Base-by-base conservation (phyloP, 768 basidiomycete species). In the Russula sp. region DNA sequence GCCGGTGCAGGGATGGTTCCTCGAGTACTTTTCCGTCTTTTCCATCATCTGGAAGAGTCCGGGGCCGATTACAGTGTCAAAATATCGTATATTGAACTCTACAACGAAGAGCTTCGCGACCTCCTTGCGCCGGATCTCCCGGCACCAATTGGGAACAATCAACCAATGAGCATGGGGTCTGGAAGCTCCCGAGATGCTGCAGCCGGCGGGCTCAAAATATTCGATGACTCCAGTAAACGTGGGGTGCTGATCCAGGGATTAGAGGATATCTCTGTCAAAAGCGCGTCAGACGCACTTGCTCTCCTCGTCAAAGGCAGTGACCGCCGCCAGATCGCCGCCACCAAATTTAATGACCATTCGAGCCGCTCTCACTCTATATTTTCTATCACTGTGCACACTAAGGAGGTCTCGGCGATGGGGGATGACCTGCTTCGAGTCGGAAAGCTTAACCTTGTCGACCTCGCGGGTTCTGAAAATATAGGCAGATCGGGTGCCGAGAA, bases 281-380 rank as follows among this genome's bases (percentile, higher is more conserved):
- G 90, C 69, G 88, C 89, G 3, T 80, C 84, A 64, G 90, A 94
- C 67, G 96, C 94, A 0, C 78, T 98, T 28, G 83, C 82, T 24
- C 82, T 98, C 48, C 80, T 99, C 34, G 86, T 85, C 22, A 94
- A 93, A 74, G 97, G 97, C 52, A 94, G 90, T 64, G 83, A 92
- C 64, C 84, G 94, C 42, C 80, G 97, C 59, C 94, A 98, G 76
- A 92, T 92, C 51, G 97, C 95, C 0, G 87, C 92, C 10, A 98
- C 97, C 24, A 95, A 94, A 73, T 96, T 98, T 81, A 99, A 99
- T 73, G 94, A 98, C 72, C 91, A 94, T 69, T 96, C 93, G 5
- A 92, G 94, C 76, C 94, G 97, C 16, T 98, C 97, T 0, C 97
- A 99, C 73, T 97, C 95, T 1, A 89, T 99, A 18, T 98, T 99